phyloP scores from a whole-genome alignment of 2,329 filamentous ascomycete genomes.

The Calycina herbarum region DNA sequence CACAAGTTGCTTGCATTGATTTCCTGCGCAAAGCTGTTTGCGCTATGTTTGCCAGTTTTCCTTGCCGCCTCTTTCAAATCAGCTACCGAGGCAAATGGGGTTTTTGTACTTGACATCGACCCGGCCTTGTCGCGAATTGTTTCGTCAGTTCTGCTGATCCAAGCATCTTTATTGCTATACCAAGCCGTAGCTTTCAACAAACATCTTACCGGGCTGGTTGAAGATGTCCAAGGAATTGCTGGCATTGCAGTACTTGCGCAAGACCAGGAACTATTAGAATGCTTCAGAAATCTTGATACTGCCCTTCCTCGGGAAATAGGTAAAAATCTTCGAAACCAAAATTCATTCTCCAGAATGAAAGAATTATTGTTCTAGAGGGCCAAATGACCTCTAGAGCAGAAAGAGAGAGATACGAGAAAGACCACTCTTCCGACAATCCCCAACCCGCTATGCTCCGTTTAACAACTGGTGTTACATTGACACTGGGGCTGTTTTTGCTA shows the following conservation, averaged over 20 bases:
- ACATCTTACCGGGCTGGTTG: conserved; percentile 63
- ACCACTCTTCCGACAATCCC: conserved; percentile 56
- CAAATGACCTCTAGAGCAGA: conserved; percentile 44
- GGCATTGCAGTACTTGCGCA: conserved; percentile 76
- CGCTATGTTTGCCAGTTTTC: background rate
- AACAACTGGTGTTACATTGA: conserved; percentile 59
- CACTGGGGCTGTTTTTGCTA: conserved; percentile 40
- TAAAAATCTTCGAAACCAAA: conserved; percentile 63
- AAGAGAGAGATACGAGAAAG: conserved; percentile 49
- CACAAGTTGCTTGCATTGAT: background rate
- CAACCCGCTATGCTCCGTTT: conserved; percentile 68
- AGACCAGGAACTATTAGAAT: conserved; percentile 68
- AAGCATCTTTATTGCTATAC: background rate
- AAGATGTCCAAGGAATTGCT: conserved; percentile 71
- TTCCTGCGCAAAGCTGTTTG: background rate
- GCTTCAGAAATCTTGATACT: conserved; percentile 71
- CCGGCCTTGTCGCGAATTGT: background rate
- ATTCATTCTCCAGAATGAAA: conserved; percentile 70
- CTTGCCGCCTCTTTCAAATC: background rate
- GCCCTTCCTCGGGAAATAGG: conserved; percentile 67
- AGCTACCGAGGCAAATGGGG: no score
- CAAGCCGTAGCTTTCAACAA: conserved; percentile 35
- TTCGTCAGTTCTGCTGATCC: background rate
- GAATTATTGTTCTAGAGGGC: conserved; percentile 63
- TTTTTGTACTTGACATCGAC: background rate